Base-by-base conservation (phyloP, 2,329 filamentous ascomycete genomes). In the Macrophomina phaseolina region DNA sequence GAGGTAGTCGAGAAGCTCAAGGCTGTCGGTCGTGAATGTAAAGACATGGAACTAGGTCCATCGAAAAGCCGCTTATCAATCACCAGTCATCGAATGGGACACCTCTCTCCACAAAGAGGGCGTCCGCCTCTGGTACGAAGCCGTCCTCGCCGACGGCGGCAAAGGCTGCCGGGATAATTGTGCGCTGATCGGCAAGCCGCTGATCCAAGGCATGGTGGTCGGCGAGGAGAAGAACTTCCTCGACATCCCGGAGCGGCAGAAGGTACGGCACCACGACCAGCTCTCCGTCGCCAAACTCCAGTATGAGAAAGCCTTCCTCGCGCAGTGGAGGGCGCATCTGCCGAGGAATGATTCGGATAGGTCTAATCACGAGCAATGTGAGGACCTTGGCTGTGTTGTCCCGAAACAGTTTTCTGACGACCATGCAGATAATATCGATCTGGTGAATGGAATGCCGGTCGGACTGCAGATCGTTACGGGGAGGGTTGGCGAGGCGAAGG, bases 1-100 rank as follows among this genome's bases (percentile, higher is more conserved):
- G 82, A 86, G 67, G 81, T 82, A 0, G 78, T 80, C 0, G 58
- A 49, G 2, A 62, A 51, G 42, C n/a, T 51, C 40, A 62, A 48
- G 34, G 58, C 45, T 5, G 58, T 42, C 2, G 58, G 58, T 0
- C 58, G 49, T n/a, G 45, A 62, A 62, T 30, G 58, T 62, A 28
- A 4, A 12, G 9, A 5, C 32, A 34, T 5, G 18, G 4, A 5
- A 11, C 7, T 5, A 18, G 1, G 30, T 55, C 12, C 8, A 23
- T 2, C 7, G 11, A 9, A 18, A 9, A 14, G 14, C 16, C 12
- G 34, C 32, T 23, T 16, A 38, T 36, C 11, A 9, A 34, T 11
- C 1, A 3, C 2, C 12, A 70, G 69, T 76, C 4, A 67, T 76
- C 4, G 66, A 71, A n/a, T 77, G 73, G 74, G 66, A 69, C 34